Evolutionary conservation across 306 rosid species (phyloP).

Genomic region (Sphenostylis stenocarpa): DNA sequence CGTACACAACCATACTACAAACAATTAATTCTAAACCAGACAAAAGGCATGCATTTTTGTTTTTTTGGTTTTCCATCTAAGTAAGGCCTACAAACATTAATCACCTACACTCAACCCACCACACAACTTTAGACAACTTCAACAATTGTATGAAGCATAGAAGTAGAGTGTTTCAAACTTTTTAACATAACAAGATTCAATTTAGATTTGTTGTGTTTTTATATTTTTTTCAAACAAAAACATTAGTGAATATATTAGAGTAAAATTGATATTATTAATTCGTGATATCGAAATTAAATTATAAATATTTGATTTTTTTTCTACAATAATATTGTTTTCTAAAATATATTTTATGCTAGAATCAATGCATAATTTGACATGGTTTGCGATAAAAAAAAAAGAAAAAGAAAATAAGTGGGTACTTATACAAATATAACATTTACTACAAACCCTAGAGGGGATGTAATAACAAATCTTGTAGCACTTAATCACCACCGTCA

Average conservation of each 20-base stretch:
- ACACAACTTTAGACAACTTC: neutral
- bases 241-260: too few relatives aligned
- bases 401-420: neutral
- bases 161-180: too few relatives aligned
- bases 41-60: neutral
- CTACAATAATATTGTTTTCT: too few relatives aligned
- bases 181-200: conserved; percentile 3
- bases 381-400: neutral
- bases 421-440: neutral
- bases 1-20: neutral
- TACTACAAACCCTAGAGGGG: conserved; percentile 59
- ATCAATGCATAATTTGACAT: too few relatives aligned
- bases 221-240: too few relatives aligned
- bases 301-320: too few relatives aligned
- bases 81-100: neutral
- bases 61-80: neutral
- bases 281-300: too few relatives aligned
- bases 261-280: too few relatives aligned
- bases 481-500: conserved; percentile 42
- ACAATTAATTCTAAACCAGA: neutral
- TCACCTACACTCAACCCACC: neutral
- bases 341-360: too few relatives aligned
- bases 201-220: neutral
- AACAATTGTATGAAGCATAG: too few relatives aligned
- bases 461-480: conserved; percentile 43